Base-by-base conservation (phyloP, 2,329 filamentous ascomycete genomes). In the Colletotrichum neosansevieriae region DNA sequence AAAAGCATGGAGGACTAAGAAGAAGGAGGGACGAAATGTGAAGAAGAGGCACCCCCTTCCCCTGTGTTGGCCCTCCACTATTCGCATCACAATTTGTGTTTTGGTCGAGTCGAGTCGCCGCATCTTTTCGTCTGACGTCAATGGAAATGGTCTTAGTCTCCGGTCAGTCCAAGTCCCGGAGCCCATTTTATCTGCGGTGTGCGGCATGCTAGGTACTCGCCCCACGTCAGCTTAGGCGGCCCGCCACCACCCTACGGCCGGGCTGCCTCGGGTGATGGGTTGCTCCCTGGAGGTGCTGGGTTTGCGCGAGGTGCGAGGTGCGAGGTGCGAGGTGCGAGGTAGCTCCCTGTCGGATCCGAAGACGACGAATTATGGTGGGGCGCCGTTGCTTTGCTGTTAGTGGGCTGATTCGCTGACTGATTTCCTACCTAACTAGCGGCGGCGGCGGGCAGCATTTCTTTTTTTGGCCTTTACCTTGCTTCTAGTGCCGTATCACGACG, bases 51-150 rank as follows among this genome's bases (percentile, higher is more conserved):
- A n/a, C n/a, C n/a, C n/a, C n/a, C n/a, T n/a, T n/a, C n/a, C n/a
- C n/a, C n/a, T n/a, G n/a, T n/a, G n/a, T n/a, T n/a, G n/a, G n/a
- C n/a, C n/a, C n/a, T 36, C 34, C 34, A 36, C 34, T 36, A 36
- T 36, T 36, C 34, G 34, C 34, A 36, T 36, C 34, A 36, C 34
- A 36, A 58, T 58, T 65, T 44, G 49, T 56, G 34, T 62, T 56
- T 56, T 56, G 49, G 6, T 51, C 49, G 45, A 57, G 40, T 54
- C 38, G 40, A 56, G 61, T 60, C 61, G 61, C 61, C 60, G 64
- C 64, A 64, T 53, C 49, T 32, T 65, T 65, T 65, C 61, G 54
- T 56, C 61, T 68, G 65, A 68, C 61, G 61, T 65, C 65, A 68
- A 64, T 4, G 32, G 36, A 54, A 38, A 6, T 38, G 36, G 36